A percentile compares a stretch with the other conserved stretches of the same genome.
phyloP scores from a whole-genome alignment of 768 basidiomycete genomes.

The Macrolepiota dolichaula region DNA sequence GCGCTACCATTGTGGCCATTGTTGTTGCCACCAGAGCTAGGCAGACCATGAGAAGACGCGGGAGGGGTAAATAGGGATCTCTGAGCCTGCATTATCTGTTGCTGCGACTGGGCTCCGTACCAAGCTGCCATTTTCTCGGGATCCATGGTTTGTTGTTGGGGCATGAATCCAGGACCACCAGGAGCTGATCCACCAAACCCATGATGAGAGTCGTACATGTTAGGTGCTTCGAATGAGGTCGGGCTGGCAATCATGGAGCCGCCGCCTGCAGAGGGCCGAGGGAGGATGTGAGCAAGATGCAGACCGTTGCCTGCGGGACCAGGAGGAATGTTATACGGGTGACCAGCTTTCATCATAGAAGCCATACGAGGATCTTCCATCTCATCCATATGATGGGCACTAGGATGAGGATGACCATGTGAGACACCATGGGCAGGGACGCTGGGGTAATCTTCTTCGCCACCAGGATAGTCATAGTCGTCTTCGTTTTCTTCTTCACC shows the following conservation, averaged over 20 bases:
- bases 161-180: conserved; percentile 7
- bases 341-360: conserved; percentile 26
- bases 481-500: conserved; percentile 45
- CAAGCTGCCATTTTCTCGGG: conserved; percentile 20
- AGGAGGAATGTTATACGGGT: conserved; percentile 28
- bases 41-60: conserved; percentile 18
- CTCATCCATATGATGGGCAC: conserved; percentile 20
- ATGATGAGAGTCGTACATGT: conserved; percentile 13
- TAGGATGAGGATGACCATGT: conserved; percentile 9
- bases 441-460: conserved; percentile 6
- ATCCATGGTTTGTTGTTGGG: conserved; percentile 9
- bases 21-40: conserved; percentile 10
- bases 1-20: conserved; percentile 12
- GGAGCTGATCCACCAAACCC: conserved; percentile 11
- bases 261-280: conserved; percentile 11
- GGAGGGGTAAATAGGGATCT: conserved; percentile 22
- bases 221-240: conserved; percentile 9
- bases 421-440: conserved; percentile 1
- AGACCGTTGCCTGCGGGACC: conserved; percentile 13
- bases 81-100: conserved; percentile 18
- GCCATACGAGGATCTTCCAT: conserved; percentile 31
- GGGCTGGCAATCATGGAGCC: conserved; percentile 16
- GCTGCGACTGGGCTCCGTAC: conserved; percentile 16
- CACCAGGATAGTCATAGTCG: conserved; percentile 23
- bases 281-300: conserved; percentile 15